These are phyloP conservation scores for Crinitomyces ghanaensis DNA, from an alignment of 805 yeast genomes.

Conservation along the genomic window DNA sequence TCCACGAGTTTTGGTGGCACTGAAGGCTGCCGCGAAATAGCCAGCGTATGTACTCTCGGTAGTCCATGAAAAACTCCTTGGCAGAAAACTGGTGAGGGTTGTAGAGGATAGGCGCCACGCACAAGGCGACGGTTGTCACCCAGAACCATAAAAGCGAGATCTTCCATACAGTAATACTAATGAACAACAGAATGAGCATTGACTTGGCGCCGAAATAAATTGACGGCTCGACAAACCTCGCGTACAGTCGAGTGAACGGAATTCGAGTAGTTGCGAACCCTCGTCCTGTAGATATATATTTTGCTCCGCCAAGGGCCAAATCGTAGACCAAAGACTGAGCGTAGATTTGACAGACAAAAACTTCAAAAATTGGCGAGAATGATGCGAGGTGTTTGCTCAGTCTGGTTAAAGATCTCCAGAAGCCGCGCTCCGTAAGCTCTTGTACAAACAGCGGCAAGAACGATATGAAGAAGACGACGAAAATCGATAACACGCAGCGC, in stretches of 20 bases:
- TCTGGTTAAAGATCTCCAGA: conserved; percentile 60
- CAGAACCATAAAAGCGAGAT: conserved; percentile 95
- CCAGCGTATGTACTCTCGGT: conserved; percentile 89
- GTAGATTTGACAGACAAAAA: conserved; percentile 88
- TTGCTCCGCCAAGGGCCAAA: conserved; percentile 82
- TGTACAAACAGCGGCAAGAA: conserved; percentile 81
- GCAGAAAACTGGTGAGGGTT: conserved; percentile 97
- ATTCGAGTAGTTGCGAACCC: conserved; percentile 82
- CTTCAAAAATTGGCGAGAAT: conserved; percentile 85
- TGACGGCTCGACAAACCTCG: conserved; percentile 65
- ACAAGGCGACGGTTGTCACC: conserved; percentile 79
- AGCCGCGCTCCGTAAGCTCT: conserved; percentile 78
- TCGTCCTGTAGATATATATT: conserved; percentile 85
- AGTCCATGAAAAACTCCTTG: conserved; percentile 93
- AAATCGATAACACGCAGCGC: conserved; percentile 77
- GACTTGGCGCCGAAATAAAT: conserved; percentile 69
- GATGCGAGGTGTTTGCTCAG: conserved; percentile 68
- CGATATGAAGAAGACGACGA: conserved; percentile 86
- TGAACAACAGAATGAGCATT: conserved; percentile 59
- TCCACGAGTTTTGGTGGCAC: conserved; percentile 69
- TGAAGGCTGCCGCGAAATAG: conserved; percentile 64
- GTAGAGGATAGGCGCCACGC: conserved; percentile 87
- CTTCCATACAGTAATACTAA: conserved; percentile 81
- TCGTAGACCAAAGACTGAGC: conserved; percentile 67
- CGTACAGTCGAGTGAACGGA: conserved; percentile 59